These are phyloP conservation scores for Carex myosuroides DNA, from an alignment of 176 grass and related monocot species.

Conservation along the genomic window DNA sequence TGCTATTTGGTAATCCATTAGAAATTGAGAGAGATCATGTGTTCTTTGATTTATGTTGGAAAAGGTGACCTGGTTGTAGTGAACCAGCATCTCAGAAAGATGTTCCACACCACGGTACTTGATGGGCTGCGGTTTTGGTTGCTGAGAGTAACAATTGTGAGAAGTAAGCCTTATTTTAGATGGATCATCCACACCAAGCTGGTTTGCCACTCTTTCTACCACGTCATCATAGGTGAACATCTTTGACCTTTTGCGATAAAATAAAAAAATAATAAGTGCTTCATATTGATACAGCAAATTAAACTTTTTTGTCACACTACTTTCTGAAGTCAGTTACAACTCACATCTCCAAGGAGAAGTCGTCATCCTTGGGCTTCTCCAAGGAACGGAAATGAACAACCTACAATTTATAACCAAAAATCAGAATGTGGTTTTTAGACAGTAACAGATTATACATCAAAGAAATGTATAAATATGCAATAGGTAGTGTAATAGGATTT, in stretches of 20 bases:
- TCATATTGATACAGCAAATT: slow-evolving; percentile 6
- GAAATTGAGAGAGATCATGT: not conserved
- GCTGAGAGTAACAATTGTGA: slow-evolving; percentile 98
- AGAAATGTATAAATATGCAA: not conserved
- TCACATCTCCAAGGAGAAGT: slow-evolving; percentile 93
- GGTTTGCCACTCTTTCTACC: slow-evolving; percentile 84
- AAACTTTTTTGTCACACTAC: not conserved
- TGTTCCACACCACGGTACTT: slow-evolving; percentile 84
- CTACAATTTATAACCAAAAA: slow-evolving; percentile 43
- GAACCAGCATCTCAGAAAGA: slow-evolving; percentile 85
- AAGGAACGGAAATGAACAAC: slow-evolving; percentile 88
- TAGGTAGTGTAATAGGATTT: not conserved
- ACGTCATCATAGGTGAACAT: slow-evolving; percentile 88
- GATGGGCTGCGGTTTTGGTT: slow-evolving; percentile 98
- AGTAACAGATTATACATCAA: not conserved
- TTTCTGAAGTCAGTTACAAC: slow-evolving; percentile 21
- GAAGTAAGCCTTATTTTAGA: slow-evolving; percentile 96
- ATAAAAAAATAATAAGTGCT: not conserved
- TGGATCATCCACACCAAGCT: slow-evolving; percentile 80
- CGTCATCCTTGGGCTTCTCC: slow-evolving; percentile 95
- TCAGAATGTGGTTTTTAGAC: not conserved
- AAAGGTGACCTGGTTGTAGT: slow-evolving; percentile 84
- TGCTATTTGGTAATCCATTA: slow-evolving; percentile 5
- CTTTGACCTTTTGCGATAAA: slow-evolving; percentile 68
- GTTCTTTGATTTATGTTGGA: slow-evolving; percentile 4